phyloP scores from a whole-genome alignment of 2,329 filamentous ascomycete genomes.

The Colletotrichum sp. region DNA sequence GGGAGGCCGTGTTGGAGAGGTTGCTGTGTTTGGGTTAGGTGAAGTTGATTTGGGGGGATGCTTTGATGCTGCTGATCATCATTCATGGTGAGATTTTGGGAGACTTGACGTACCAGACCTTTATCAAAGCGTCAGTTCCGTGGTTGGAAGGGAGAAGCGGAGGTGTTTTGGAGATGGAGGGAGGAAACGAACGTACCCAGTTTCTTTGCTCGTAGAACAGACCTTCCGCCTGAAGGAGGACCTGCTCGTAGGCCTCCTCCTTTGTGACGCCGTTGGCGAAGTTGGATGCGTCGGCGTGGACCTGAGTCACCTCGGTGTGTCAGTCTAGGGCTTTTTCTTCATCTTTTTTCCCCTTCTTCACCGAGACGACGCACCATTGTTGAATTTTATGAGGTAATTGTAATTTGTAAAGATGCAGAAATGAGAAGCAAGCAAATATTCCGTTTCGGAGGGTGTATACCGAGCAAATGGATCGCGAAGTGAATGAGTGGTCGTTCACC shows the following conservation, averaged over 20 bases:
- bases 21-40: slow-evolving; percentile 56
- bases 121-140: not conserved
- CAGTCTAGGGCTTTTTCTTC: not conserved
- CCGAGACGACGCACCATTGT: not conserved
- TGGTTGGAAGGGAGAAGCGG: not conserved
- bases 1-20: slow-evolving; percentile 74
- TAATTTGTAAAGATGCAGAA: accelerated
- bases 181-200: slow-evolving; percentile 64
- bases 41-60: not conserved
- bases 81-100: not conserved
- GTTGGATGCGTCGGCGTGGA: slow-evolving; percentile 80
- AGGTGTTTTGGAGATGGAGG: not conserved
- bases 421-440: not conserved
- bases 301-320: slow-evolving; percentile 44
- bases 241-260: slow-evolving; percentile 74
- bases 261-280: slow-evolving; percentile 72
- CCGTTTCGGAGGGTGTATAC: accelerated
- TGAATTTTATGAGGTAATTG: not conserved
- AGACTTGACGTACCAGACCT: slow-evolving; percentile 43
- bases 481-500: not conserved
- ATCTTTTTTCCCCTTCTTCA: not conserved
- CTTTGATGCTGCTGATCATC: not conserved
- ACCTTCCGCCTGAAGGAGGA: slow-evolving; percentile 71
- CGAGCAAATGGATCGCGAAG: not conserved
- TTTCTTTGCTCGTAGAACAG: slow-evolving; percentile 77